These are phyloP conservation scores for Macrocybe gigantea DNA, from an alignment of 768 basidiomycete genomes.

Conservation along the genomic window DNA sequence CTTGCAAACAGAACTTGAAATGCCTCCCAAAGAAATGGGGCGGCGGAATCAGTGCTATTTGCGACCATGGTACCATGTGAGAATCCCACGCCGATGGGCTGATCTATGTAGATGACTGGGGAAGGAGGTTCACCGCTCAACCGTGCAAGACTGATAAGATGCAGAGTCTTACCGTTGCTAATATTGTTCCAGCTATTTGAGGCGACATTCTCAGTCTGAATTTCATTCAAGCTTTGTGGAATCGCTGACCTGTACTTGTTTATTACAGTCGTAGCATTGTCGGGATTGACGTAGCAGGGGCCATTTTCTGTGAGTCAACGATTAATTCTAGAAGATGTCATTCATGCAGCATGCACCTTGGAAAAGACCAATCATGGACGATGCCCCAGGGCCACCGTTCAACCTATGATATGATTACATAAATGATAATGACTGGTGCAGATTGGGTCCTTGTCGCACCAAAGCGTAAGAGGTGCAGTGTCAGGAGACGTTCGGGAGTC, in stretches of 20 bases:
- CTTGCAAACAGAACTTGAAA: constrained; percentile 1
- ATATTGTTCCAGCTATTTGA: constrained; percentile 44
- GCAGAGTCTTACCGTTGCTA: constrained; percentile 39
- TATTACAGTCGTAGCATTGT: constrained; percentile 32
- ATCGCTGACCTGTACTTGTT: constrained; percentile 41
- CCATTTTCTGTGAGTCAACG: constrained; percentile 35
- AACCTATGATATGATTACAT: constrained; percentile 20
- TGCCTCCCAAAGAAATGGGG: neutral
- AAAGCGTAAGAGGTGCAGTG: constrained; percentile 49
- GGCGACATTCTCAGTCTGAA: neutral
- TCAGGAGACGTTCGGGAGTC: constrained; percentile 44
- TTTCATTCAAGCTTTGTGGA: neutral
- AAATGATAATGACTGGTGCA: neutral
- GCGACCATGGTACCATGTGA: neutral
- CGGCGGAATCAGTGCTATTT: neutral
- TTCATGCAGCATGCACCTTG: constrained; percentile 29
- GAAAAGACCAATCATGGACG: constrained; percentile 53
- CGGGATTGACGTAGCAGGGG: constrained; percentile 42
- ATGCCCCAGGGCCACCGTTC: constrained; percentile 44
- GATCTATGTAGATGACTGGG: constrained; percentile 23
- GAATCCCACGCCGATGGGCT: constrained; percentile 1
- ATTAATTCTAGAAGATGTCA: neutral
- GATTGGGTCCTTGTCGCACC: constrained; percentile 21
- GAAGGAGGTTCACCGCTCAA: neutral
- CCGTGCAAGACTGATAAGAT: neutral